These are phyloP conservation scores for cucumber (Cucumis sativus) DNA, from an alignment of 306 rosid genomes.

Conservation along the genomic window DNA sequence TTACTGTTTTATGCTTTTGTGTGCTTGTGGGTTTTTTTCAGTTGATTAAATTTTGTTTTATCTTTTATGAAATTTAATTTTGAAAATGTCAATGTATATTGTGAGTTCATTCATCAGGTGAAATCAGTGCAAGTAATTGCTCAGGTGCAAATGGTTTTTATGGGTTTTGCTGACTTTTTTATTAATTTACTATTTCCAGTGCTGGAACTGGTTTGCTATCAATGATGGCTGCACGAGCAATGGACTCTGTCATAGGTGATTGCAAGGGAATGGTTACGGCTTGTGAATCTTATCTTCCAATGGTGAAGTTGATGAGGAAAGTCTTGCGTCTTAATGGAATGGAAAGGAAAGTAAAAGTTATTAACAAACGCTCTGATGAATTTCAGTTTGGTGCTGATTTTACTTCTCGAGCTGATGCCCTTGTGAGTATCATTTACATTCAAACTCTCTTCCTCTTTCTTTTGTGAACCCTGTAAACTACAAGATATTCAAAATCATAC, in stretches of 20 bases:
- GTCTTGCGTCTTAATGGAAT: slow-evolving; percentile 50
- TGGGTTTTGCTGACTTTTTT: not conserved
- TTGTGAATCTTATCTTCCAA: slow-evolving; percentile 95
- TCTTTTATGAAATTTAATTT: not conserved
- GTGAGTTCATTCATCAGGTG: not conserved
- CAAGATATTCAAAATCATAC: not conserved
- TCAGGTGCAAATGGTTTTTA: not conserved
- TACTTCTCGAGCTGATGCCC: slow-evolving; percentile 53
- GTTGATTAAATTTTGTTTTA: not conserved
- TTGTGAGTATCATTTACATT: slow-evolving; percentile 36
- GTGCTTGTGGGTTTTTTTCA: not conserved
- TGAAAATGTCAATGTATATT: not conserved
- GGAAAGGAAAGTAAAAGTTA: slow-evolving; percentile 43
- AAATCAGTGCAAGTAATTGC: not conserved
- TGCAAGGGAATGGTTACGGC: slow-evolving; percentile 52
- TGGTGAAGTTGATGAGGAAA: slow-evolving; percentile 85
- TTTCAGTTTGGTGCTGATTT: slow-evolving; percentile 52
- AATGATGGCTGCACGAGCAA: slow-evolving; percentile 88
- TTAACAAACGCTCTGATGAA: slow-evolving; percentile 90
- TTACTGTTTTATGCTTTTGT: not conserved
- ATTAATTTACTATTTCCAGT: slow-evolving; percentile 26
- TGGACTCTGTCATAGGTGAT: slow-evolving; percentile 29
- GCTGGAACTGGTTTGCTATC: slow-evolving; percentile 93
- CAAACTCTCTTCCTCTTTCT: not conserved
- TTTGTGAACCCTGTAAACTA: not conserved